Conservation (phyloP, 257 asterid species). For the Salvia hispanica region DNA sequence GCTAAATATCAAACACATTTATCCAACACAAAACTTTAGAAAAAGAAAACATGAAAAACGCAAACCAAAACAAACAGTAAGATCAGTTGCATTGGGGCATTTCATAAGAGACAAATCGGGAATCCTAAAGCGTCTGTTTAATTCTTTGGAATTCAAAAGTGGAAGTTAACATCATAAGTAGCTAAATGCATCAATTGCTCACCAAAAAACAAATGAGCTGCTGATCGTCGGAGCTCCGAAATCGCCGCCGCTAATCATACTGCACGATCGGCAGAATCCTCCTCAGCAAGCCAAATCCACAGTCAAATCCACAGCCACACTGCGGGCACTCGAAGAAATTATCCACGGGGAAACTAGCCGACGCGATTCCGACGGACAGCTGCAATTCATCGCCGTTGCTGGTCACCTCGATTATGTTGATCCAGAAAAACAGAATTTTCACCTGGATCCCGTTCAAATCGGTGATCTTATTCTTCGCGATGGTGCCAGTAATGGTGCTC, state of each 20-base stretch:
- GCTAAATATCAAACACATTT: too few species aligned
- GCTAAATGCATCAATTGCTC: constrained; percentile 9
- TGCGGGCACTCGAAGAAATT: constrained; percentile 67
- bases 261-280: constrained; percentile 24
- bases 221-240: background rate
- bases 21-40: too few species aligned
- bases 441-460: constrained; percentile 70
- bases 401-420: constrained; percentile 58
- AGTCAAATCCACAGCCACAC: constrained; percentile 84
- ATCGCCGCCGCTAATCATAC: constrained; percentile 7
- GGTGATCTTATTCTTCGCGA: constrained; percentile 41
- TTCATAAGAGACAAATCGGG: background rate
- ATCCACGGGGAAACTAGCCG: constrained; percentile 59
- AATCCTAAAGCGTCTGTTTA: constrained; percentile 17
- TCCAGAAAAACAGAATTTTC: constrained; percentile 62
- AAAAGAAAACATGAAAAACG: too few species aligned
- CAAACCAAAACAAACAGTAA: too few species aligned
- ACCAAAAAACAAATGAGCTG: constrained; percentile 4
- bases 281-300: constrained; percentile 13
- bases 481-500: constrained; percentile 57
- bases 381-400: constrained; percentile 44
- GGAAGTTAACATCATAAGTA: background rate
- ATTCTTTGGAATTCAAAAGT: background rate
- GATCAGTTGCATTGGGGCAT: too few species aligned
- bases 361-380: constrained; percentile 70